A percentile compares a stretch with the other conserved stretches of the same genome.
Evolutionary conservation across 2,329 filamentous ascomycete species (phyloP).

Genomic region (Ascochyta fabae): DNA sequence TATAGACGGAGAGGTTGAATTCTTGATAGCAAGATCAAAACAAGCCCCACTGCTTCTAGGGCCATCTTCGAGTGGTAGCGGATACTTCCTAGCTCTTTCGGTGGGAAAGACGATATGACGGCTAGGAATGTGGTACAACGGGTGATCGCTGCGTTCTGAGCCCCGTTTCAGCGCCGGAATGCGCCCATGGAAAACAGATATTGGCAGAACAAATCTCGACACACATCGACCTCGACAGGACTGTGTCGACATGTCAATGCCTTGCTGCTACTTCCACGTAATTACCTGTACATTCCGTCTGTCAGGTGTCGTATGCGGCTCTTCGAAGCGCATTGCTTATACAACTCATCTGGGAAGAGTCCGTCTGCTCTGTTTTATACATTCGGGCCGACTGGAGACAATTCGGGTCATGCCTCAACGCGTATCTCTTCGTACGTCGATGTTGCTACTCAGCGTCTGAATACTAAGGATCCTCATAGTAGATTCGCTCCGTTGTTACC

Average conservation of each 20-base stretch:
- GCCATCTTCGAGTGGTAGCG: not conserved
- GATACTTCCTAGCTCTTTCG: constrained; percentile 2
- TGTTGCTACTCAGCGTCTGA: not conserved
- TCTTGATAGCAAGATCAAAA: constrained; percentile 17
- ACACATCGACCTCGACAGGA: not conserved
- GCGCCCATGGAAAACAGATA: not conserved
- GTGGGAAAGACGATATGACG: not conserved
- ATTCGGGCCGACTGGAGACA: not conserved
- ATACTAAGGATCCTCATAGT: not conserved
- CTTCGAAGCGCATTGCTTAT: not conserved
- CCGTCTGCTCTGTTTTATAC: not conserved
- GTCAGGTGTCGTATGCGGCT: constrained; percentile 7
- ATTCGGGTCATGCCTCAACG: not conserved
- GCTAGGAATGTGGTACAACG: constrained; percentile 13
- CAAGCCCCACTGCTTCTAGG: constrained; percentile 6
- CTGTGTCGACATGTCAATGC: not conserved
- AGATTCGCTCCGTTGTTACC: not conserved
- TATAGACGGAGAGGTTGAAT: constrained; percentile 12
- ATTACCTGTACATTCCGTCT: constrained; percentile 9
- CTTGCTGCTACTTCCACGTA: constrained; percentile 8
- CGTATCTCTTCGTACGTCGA: not conserved
- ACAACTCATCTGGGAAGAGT: not conserved
- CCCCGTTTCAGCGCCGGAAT: constrained; percentile 13
- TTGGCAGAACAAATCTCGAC: not conserved
- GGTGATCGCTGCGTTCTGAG: constrained; percentile 9